Evolutionary conservation across 768 basidiomycete genomes (phyloP), one percentile per base, ranked within the genome.

Genomic region (Auriculariales sp.): DNA sequence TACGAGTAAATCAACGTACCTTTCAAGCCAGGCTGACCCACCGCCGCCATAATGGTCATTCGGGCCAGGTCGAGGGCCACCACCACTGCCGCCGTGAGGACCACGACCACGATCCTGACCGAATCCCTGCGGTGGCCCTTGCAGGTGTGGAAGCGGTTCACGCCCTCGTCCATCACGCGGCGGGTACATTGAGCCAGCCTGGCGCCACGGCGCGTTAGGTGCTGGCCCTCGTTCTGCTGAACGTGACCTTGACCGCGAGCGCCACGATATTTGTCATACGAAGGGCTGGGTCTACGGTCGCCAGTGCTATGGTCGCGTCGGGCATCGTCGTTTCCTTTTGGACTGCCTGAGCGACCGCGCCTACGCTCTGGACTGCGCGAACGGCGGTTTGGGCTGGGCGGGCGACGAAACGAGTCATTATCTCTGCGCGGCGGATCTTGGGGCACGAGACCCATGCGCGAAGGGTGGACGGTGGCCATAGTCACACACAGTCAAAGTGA

Each of bases 391-490:
- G 64, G 61, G 25, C 58, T 53, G 28, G 62, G 67, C 28, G 63
- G 61, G 2, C 58, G 62, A 51, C 47, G 42, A 55, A 7, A 70
- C 61, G 62, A 24, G 66, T 63, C n/a, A 52, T 52, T 5, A 44
- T 52, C 6, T 56, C 52, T 24, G 51, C 3, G 2, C 59, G 51
- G 33, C 56, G 55, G 4, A 25, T 64, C 64, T 49, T 66, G 74
- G 32, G 81, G 78, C 17, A 86, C 78, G 3, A 85, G 66, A 25
- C 68, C 77, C 67, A 82, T 67, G 47, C 83, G 73, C 9, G 83
- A 84, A 24, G 84, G 83, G 57, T 86, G 83, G 4, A 86, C 71
- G 17, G 77, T 78, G 25, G 81, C 81, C 83, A 86, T 85, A 19
- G 14, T n/a, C n/a, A n/a, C n/a, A n/a, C n/a, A n/a, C n/a, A n/a